These are phyloP conservation scores for Tylopilus plumbeoviolaceoides DNA, from an alignment of 768 basidiomycete genomes.

Conservation along the genomic window DNA sequence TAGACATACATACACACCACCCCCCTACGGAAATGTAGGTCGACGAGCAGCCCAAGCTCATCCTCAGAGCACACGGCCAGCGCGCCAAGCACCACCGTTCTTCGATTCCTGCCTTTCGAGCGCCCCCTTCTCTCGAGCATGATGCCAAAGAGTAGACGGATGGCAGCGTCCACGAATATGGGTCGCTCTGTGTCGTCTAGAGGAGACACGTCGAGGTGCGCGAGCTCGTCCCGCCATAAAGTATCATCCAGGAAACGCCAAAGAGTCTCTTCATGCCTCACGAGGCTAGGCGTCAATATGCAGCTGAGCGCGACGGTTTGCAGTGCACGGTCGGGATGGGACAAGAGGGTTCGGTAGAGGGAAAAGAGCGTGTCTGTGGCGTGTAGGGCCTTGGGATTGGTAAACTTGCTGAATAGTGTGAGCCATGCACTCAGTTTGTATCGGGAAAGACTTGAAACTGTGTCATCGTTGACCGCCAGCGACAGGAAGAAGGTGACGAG, in stretches of 20 bases:
- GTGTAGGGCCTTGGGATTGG: constrained; percentile 87
- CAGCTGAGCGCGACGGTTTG: constrained; percentile 77
- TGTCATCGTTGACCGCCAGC: constrained; percentile 33
- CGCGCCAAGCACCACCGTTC: constrained; percentile 70
- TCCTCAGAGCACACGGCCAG: constrained; percentile 66
- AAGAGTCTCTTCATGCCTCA: constrained; percentile 58
- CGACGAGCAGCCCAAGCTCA: constrained; percentile 72
- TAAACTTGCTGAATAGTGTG: constrained; percentile 81
- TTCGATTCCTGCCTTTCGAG: constrained; percentile 57
- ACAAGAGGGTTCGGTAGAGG: constrained; percentile 71
- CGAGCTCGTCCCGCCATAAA: constrained; percentile 85
- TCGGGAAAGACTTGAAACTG: constrained; percentile 45
- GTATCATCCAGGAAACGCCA: constrained; percentile 75
- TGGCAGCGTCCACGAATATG: constrained; percentile 64
- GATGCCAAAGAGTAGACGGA: constrained; percentile 80
- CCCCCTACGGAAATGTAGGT: no score
- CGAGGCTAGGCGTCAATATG: constrained; percentile 59
- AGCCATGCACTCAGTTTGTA: constrained; percentile 73
- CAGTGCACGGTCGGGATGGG: constrained; percentile 77
- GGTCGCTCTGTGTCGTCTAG: constrained; percentile 52
- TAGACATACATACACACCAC: no score
- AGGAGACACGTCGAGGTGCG: constrained; percentile 60
- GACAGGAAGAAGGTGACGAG: constrained; percentile 79
- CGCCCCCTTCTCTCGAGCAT: constrained; percentile 80
- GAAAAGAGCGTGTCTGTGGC: constrained; percentile 58